These are phyloP conservation scores for Prunus armeniaca DNA, from an alignment of 306 rosid genomes.

Conservation along the genomic window DNA sequence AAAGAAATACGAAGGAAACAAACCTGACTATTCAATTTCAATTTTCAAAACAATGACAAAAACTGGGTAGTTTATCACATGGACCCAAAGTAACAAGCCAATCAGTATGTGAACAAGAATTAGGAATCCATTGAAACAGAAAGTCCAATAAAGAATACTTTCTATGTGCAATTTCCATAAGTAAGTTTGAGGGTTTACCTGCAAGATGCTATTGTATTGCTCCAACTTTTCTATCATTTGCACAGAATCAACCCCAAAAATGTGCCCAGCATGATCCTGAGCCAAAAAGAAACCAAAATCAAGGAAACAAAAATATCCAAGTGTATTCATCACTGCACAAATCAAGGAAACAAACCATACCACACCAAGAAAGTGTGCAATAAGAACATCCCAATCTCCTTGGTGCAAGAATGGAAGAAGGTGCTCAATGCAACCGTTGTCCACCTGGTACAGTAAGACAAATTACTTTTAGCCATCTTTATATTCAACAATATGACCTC, in stretches of 20 bases:
- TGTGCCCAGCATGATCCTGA: conserved; percentile 98
- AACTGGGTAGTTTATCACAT: background rate
- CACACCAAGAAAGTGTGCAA: conserved; percentile 98
- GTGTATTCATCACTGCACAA: background rate
- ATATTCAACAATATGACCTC: background rate
- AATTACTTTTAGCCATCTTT: conserved; percentile 15
- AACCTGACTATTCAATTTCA: background rate
- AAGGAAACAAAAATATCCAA: background rate
- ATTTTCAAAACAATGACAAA: background rate
- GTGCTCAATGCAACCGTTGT: conserved; percentile 90
- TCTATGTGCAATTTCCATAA: background rate
- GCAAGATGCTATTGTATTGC: conserved; percentile 75
- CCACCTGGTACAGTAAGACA: conserved; percentile 57
- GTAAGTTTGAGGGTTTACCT: conserved; percentile 42
- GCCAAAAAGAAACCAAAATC: conserved; percentile 17
- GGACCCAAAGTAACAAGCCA: background rate
- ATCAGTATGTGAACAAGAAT: conserved; percentile 14
- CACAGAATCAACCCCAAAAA: conserved; percentile 88
- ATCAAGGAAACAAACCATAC: conserved; percentile 41
- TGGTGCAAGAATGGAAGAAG: conserved; percentile 74
- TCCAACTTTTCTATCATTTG: conserved; percentile 89
- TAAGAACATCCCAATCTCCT: conserved; percentile 96
- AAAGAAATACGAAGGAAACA: background rate
- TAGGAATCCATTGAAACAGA: background rate
- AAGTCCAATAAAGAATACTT: background rate